Percentiles rank a stretch among this genome's conserved stretches.
Evolutionary conservation across 768 basidiomycete species (phyloP).

Genomic region (Pulveroboletus frians): DNA sequence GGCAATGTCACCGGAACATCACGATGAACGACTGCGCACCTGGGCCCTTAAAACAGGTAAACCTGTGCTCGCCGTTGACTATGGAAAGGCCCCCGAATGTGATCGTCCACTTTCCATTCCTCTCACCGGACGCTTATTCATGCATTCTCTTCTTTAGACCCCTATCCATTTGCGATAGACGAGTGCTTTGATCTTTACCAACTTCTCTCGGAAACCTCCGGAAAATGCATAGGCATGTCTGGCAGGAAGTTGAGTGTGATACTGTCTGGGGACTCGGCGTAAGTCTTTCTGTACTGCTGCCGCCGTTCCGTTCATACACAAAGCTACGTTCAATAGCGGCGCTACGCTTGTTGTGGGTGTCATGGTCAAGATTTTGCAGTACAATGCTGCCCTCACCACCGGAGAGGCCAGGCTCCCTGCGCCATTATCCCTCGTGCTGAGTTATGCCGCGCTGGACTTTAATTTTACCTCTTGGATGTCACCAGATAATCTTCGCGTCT

Average conservation of each 20-base stretch:
- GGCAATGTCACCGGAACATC: conserved; percentile 93
- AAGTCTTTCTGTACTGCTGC: conserved; percentile 33
- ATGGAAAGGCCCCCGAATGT: conserved; percentile 98
- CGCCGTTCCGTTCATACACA: conserved; percentile 7
- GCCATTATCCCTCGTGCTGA: conserved; percentile 80
- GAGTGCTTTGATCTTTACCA: conserved; percentile 91
- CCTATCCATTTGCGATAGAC: conserved; percentile 94
- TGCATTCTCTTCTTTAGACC: conserved; percentile 50
- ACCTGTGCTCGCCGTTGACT: conserved; percentile 83
- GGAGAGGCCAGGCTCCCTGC: conserved; percentile 48
- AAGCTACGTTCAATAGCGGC: conserved; percentile 49
- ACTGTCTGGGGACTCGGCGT: conserved; percentile 96
- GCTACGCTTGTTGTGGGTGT: conserved; percentile 83
- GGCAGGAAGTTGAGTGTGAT: conserved; percentile 76
- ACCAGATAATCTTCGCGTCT: conserved; percentile 71
- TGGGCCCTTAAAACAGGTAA: conserved; percentile 81
- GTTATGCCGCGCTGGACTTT: conserved; percentile 92
- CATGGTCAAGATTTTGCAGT: conserved; percentile 80
- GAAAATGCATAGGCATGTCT: conserved; percentile 80
- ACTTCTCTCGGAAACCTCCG: conserved; percentile 73
- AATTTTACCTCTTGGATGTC: conserved; percentile 99
- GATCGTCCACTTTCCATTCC: conserved; percentile 22
- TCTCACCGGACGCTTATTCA: conserved; percentile 1
- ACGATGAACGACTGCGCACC: conserved; percentile 84
- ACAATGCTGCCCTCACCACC: conserved; percentile 30